These are phyloP conservation scores for Volvox reticuliferus DNA, from an alignment of 139 green algal species.

Conservation along the genomic window DNA sequence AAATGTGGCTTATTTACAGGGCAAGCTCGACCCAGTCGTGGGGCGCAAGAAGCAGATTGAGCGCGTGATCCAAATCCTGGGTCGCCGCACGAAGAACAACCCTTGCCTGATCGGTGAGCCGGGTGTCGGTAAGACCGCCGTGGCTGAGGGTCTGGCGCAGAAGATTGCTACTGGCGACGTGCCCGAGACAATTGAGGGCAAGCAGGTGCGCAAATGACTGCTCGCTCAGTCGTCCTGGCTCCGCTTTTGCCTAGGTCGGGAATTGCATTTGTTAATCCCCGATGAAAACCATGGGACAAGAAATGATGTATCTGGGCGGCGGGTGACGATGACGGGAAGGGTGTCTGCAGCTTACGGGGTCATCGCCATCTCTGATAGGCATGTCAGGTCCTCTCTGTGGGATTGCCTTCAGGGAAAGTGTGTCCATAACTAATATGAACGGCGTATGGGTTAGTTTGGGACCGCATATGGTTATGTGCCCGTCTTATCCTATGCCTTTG, in stretches of 20 bases:
- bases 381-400: no score
- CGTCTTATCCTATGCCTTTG: no score
- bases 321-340: no score
- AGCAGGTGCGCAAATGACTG: conserved; percentile 80
- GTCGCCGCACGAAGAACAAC: conserved; percentile 99
- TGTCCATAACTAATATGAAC: no score
- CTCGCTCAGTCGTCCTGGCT: background rate
- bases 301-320: no score
- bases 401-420: no score
- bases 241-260: background rate
- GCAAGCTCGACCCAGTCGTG: conserved; percentile 98
- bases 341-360: no score
- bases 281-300: no score
- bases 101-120: conserved; percentile 98
- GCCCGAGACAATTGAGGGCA: conserved; percentile 99
- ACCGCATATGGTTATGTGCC: no score
- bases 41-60: conserved; percentile 98
- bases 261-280: no score
- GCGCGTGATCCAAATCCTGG: conserved; percentile 99
- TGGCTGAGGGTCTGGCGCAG: conserved; percentile 98
- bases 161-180: conserved; percentile 95
- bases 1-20: conserved; percentile 66
- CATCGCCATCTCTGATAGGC: no score
- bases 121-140: conserved; percentile 98
- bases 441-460: no score